These are phyloP conservation scores for Penicillium sp. DNA, from an alignment of 2,329 filamentous ascomycete species.

Conservation along the genomic window DNA sequence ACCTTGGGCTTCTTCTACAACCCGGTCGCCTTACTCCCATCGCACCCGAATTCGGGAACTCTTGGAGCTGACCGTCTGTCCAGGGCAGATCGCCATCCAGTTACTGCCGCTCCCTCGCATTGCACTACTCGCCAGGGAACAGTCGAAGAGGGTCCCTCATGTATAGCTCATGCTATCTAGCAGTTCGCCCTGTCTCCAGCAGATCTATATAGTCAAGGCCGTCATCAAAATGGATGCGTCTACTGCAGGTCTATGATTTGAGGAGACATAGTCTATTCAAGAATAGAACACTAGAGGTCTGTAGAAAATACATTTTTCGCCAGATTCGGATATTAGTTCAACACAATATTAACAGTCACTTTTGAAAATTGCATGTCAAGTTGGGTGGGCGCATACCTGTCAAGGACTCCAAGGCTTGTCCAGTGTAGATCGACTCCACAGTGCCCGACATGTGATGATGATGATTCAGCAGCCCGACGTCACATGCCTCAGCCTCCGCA, in stretches of 20 bases:
- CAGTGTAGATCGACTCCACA: background rate
- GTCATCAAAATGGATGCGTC: constrained; percentile 1
- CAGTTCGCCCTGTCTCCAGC: background rate
- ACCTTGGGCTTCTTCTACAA: constrained; percentile 6
- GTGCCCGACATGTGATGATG: constrained; percentile 18
- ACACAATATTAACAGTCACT: background rate
- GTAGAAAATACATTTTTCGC: background rate
- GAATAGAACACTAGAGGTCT: background rate
- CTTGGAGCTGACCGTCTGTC: background rate
- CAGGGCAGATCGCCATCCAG: background rate
- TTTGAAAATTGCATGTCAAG: background rate
- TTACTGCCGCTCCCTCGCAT: background rate
- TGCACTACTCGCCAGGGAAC: background rate
- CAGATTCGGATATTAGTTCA: background rate
- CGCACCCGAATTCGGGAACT: background rate
- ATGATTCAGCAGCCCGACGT: constrained; percentile 26
- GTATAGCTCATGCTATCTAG: background rate
- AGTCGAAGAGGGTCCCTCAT: too few species aligned
- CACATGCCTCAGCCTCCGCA: constrained; percentile 12
- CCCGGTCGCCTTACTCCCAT: background rate
- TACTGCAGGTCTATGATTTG: constrained; percentile 5
- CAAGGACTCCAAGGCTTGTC: background rate
- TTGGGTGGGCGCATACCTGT: background rate
- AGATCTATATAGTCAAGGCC: background rate
- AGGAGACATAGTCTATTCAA: background rate